Percentiles rank a stretch among this genome's conserved stretches.
Evolutionary conservation across 768 basidiomycete genomes (phyloP).

Genomic region (Trametopsis cervina): DNA sequence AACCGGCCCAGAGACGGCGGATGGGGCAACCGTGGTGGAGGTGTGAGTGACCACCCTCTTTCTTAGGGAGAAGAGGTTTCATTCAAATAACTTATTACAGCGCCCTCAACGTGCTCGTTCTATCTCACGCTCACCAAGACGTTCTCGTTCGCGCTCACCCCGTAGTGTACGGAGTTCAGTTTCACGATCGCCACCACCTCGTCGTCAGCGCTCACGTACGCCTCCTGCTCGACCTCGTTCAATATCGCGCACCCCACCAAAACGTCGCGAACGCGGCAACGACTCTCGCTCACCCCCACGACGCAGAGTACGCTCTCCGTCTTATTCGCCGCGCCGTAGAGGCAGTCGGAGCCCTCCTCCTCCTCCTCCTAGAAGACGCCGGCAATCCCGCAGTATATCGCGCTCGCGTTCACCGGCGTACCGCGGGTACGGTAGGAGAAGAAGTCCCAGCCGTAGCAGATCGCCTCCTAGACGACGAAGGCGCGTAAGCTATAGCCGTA

Average conservation of each 20-base stretch:
- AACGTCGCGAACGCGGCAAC: constrained; percentile 21
- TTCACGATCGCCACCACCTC: constrained; percentile 19
- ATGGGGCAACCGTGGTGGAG: constrained; percentile 64
- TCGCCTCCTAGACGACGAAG: constrained; percentile 11
- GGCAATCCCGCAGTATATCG: constrained; percentile 21
- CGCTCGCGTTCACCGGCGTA: constrained; percentile 19
- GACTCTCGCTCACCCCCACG: constrained; percentile 25
- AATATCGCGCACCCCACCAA: constrained; percentile 13
- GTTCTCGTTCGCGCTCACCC: constrained; percentile 37
- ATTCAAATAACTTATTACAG: constrained; percentile 4
- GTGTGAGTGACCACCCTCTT: constrained; percentile 27
- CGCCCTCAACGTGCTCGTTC: constrained; percentile 13
- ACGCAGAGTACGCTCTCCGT: constrained; percentile 39
- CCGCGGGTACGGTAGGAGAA: constrained; percentile 12
- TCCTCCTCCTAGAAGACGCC: constrained; percentile 35
- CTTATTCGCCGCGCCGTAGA: constrained; percentile 34
- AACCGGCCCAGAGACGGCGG: constrained; percentile 39
- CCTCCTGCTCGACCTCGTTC: constrained; percentile 14
- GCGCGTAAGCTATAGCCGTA: constrained; percentile 24
- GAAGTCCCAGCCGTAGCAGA: constrained; percentile 9
- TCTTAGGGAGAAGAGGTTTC: not conserved
- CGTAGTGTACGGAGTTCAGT: constrained; percentile 35
- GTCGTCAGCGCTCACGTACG: constrained; percentile 26
- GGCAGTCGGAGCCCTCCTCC: constrained; percentile 40
- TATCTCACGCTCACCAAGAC: constrained; percentile 22